Base-by-base conservation (phyloP, 164 flowering plant species). In the Santalum album region DNA sequence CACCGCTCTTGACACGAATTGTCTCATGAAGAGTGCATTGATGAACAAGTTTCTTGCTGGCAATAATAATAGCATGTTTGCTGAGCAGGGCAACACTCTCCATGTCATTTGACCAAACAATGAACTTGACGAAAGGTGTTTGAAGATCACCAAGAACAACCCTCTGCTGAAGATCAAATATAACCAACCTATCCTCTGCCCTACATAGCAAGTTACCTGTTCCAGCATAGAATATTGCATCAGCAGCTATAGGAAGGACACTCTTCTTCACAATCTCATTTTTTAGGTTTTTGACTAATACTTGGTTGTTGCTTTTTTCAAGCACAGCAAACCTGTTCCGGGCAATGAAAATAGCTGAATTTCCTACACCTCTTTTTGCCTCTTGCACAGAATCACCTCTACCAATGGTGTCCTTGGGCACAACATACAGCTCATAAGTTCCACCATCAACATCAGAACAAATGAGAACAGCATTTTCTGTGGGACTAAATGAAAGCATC, bases 61-160 rank as follows among this genome's bases (percentile, higher is more conserved):
- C 50, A 20, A 46, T 23, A 16, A 46, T 46, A 23, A 46, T 46
- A 23, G 50, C 50, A 23, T 46, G 50, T 19, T 46, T 46, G 50
- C 50, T 46, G 22, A 46, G 50, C 12, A 46, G 23, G 50, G 50
- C 50, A 23, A 46, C 50, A 14, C 50, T 46, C 50, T 46, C 50
- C 50, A 46, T 46, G 50, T 46, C 50, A 20, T 20, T 20, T 20
- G 50, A 46, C 50, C 50, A 46, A 20, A 46, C 50, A 14, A 23
- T 23, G 2, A 22, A 20, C 50, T 19, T 46, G 6, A 46, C 50
- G 18, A 46, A 46, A 46, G 50, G 50, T 9, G 50, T 46, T 23
- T 46, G 50, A 10, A 46, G 23, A 16, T 46, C 50, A 10, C 50
- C 50, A 23, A 46, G 12, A 23, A 46, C 23, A 22, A 23, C 14